These are phyloP conservation scores for Termitomyces sp. DNA, from an alignment of 768 basidiomycete species.

Conservation along the genomic window DNA sequence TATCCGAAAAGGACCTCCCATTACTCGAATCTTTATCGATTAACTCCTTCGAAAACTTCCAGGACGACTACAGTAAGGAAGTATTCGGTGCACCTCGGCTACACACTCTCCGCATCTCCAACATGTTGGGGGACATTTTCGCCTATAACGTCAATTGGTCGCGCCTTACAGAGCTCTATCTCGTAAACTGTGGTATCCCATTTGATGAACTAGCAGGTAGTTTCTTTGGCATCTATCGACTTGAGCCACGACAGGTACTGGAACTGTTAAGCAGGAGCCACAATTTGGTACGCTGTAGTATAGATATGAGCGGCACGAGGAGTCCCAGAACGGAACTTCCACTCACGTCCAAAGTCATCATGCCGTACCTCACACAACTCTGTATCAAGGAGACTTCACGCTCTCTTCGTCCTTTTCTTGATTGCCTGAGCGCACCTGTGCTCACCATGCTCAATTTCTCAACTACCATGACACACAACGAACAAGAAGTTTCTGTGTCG, in stretches of 20 bases:
- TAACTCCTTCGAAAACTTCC: not conserved
- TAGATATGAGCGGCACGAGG: no score
- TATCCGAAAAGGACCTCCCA: not conserved
- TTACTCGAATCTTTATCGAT: not conserved
- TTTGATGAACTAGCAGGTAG: not conserved
- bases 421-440: not conserved
- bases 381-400: not conserved
- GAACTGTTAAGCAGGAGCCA: no score
- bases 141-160: not conserved
- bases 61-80: not conserved
- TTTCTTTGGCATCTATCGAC: no score
- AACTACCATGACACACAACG: not conserved
- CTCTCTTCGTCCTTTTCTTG: not conserved
- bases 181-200: not conserved
- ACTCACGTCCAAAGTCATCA: not conserved
- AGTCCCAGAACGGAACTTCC: not conserved
- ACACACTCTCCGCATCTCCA: not conserved
- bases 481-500: not conserved
- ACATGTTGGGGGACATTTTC: not conserved
- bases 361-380: not conserved
- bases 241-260: no score
- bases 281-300: no score
- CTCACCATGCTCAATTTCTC: not conserved
- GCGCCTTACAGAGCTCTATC: not conserved
- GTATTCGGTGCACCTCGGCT: not conserved